Conservation (phyloP, 352 stramenopile genomes). For the Globisporangium canariense region DNA sequence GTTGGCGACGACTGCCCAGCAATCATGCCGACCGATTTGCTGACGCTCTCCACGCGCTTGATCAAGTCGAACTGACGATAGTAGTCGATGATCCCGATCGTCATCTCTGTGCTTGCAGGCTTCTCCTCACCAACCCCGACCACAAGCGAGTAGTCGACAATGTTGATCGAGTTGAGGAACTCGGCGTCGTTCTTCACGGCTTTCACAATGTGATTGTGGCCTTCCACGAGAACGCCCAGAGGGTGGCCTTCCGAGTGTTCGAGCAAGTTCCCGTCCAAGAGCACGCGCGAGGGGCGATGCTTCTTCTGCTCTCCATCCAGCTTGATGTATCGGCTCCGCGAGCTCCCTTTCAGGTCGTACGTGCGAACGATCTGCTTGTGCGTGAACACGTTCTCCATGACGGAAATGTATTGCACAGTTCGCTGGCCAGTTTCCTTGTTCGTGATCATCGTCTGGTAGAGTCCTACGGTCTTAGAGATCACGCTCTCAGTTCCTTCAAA, state of each 20-base stretch:
- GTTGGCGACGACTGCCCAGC: slow-evolving; percentile 96
- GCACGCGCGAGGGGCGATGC: slow-evolving; percentile 33
- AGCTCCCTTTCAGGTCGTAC: slow-evolving; percentile 99
- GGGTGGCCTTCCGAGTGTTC: slow-evolving; percentile 79
- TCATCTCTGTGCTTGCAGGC: slow-evolving; percentile 64
- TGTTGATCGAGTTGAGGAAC: slow-evolving; percentile 98
- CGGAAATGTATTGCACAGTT: slow-evolving; percentile 89
- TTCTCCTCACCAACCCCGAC: slow-evolving; percentile 73
- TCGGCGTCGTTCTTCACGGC: slow-evolving; percentile 96
- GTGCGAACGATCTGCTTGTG: slow-evolving; percentile 91
- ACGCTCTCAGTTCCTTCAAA: slow-evolving; percentile 93
- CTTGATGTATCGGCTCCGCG: slow-evolving; percentile 91
- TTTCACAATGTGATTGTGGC: slow-evolving; percentile 65
- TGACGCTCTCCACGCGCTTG: slow-evolving; percentile 98
- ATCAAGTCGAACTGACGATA: slow-evolving; percentile 98
- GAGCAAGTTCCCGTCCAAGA: slow-evolving; percentile 85
- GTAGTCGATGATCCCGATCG: slow-evolving; percentile 99
- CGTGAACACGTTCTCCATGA: slow-evolving; percentile 98
- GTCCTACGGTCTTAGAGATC: slow-evolving; percentile 96
- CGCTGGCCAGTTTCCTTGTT: slow-evolving; percentile 90
- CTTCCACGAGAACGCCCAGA: slow-evolving; percentile 62
- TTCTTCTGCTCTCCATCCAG: slow-evolving; percentile 22
- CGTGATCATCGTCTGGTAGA: slow-evolving; percentile 97
- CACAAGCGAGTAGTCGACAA: slow-evolving; percentile 99
- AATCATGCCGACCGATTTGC: slow-evolving; percentile 98